Evolutionary conservation across 2,329 filamentous ascomycete genomes (phyloP).

Genomic region (Exophiala sp.): DNA sequence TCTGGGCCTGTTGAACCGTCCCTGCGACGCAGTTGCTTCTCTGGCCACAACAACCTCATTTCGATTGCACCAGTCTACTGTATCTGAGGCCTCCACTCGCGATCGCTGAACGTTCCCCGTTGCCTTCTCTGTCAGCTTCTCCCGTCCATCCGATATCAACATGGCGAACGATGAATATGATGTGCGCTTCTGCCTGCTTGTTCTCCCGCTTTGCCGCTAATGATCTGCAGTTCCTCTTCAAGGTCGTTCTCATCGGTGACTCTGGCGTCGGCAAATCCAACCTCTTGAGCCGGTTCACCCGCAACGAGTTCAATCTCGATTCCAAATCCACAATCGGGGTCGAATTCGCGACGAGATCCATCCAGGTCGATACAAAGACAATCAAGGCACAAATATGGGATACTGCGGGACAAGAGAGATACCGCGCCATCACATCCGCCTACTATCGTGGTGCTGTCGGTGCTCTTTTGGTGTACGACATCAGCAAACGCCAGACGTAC

Average conservation of each 20-base stretch:
- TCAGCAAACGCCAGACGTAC: constrained; percentile 99
- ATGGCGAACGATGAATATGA: constrained; percentile 93
- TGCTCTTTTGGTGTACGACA: constrained; percentile 96
- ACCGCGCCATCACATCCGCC: constrained; percentile 96
- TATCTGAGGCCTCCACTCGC: background rate
- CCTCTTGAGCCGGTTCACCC: constrained; percentile 98
- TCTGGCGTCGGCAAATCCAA: constrained; percentile 99
- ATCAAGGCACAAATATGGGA: constrained; percentile 99
- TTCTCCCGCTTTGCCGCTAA: background rate
- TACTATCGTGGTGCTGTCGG: constrained; percentile 98
- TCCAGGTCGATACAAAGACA: constrained; percentile 98
- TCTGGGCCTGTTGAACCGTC: too few relatives aligned
- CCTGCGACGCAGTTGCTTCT: background rate
- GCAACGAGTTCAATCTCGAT: constrained; percentile 99
- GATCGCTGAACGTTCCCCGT: background rate
- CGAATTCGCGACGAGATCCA: constrained; percentile 96
- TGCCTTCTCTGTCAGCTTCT: background rate
- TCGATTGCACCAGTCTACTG: background rate
- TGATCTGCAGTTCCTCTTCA: constrained; percentile 71
- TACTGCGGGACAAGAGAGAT: constrained; percentile 96
- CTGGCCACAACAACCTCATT: background rate
- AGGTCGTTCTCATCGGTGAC: constrained; percentile 99
- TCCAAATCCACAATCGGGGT: constrained; percentile 99
- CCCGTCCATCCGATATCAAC: background rate
- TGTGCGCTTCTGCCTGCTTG: constrained; percentile 30